phyloP scores from a whole-genome alignment of 73 alveolate genomes.

The Stentor coeruleus region DNA sequence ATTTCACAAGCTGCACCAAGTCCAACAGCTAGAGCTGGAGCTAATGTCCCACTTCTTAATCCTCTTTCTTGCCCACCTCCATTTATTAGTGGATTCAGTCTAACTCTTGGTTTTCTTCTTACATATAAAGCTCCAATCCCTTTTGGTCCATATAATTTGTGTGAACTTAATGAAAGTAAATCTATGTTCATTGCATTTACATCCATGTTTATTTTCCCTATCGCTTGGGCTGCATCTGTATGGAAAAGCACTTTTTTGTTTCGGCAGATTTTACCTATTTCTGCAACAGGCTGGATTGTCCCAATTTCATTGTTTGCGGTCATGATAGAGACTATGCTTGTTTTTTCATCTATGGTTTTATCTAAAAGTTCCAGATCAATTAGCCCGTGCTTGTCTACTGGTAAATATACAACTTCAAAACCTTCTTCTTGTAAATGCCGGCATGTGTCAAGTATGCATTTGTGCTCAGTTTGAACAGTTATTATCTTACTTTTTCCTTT shows the following conservation, averaged over 20 bases:
- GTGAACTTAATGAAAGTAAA: constrained; percentile 85
- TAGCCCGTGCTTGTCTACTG: constrained; percentile 91
- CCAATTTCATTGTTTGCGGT: constrained; percentile 99
- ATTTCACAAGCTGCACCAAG: constrained; percentile 91
- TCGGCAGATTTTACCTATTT: constrained; percentile 91
- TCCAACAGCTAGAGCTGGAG: constrained; percentile 91
- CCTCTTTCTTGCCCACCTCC: constrained; percentile 99
- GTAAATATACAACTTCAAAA: constrained; percentile 89
- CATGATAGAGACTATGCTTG: constrained; percentile 92
- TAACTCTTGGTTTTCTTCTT: constrained; percentile 95
- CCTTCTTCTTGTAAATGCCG: constrained; percentile 94
- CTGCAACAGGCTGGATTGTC: constrained; percentile 96
- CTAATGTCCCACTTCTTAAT: constrained; percentile 95
- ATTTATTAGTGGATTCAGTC: constrained; percentile 78
- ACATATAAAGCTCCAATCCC: constrained; percentile 96
- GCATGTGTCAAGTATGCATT: constrained; percentile 96
- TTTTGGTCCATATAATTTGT: constrained; percentile 97
- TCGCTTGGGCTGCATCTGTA: constrained; percentile 97
- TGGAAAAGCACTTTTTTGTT: constrained; percentile 86
- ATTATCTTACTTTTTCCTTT: constrained; percentile 84
- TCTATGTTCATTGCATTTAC: constrained; percentile 80
- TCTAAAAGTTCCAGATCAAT: constrained; percentile 64
- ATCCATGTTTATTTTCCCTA: constrained; percentile 83
- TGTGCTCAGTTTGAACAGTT: constrained; percentile 96
- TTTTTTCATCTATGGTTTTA: constrained; percentile 86